phyloP scores from a whole-genome alignment of 768 basidiomycete species.

The Clitopilus passeckerianus region DNA sequence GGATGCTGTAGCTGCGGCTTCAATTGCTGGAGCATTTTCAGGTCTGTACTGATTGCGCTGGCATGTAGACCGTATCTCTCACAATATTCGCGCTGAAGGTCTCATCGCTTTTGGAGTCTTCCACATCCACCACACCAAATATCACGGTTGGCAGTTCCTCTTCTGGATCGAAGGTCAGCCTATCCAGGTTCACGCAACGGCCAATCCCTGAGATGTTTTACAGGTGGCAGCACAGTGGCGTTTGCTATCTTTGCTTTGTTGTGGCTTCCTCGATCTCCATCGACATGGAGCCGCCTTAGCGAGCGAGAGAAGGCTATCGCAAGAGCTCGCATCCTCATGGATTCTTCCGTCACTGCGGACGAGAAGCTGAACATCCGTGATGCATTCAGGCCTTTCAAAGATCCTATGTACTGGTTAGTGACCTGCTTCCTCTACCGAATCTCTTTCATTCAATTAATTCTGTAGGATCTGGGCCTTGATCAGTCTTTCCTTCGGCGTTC shows the following conservation, averaged over 20 bases:
- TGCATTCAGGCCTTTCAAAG: slow-evolving; percentile 37
- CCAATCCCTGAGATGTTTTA: neutral
- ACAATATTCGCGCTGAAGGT: slow-evolving; percentile 15
- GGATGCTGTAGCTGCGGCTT: slow-evolving; percentile 28
- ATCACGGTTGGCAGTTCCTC: slow-evolving; percentile 46
- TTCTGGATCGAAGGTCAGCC: slow-evolving; percentile 46
- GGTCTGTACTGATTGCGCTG: slow-evolving; percentile 14
- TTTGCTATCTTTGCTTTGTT: slow-evolving; percentile 42
- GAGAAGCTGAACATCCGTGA: slow-evolving; percentile 36
- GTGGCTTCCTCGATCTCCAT: slow-evolving; percentile 39
- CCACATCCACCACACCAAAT: slow-evolving; percentile 33
- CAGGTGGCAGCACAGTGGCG: slow-evolving; percentile 30
- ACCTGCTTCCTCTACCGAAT: neutral
- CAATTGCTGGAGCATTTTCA: slow-evolving; percentile 43
- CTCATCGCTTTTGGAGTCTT: slow-evolving; percentile 50
- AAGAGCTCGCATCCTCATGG: slow-evolving; percentile 34
- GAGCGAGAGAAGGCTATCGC: slow-evolving; percentile 35
- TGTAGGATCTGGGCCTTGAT: slow-evolving; percentile 40
- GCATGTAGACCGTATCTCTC: no score
- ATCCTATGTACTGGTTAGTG: slow-evolving; percentile 37
- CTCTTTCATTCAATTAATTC: neutral
- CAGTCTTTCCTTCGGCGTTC: slow-evolving; percentile 41
- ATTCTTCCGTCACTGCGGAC: slow-evolving; percentile 39
- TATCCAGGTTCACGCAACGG: neutral
- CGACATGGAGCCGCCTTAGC: slow-evolving; percentile 33